phyloP scores from a whole-genome alignment of 163 green algal species.

The Smithsoniella earleae region DNA sequence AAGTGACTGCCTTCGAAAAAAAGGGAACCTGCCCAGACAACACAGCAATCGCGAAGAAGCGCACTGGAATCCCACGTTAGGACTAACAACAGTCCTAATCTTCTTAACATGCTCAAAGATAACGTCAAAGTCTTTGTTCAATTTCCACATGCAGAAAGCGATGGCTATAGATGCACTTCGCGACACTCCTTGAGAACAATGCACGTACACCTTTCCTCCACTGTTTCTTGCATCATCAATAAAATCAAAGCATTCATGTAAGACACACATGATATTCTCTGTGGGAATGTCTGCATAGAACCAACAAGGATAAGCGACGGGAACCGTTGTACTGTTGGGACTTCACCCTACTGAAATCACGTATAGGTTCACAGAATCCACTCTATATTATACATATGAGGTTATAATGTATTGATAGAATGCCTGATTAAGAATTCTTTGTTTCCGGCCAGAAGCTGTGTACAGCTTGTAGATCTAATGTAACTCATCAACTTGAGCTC shows the following conservation, averaged over 20 bases:
- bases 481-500: no score
- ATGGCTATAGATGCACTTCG: conserved; percentile 78
- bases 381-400: no score
- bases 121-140: conserved; percentile 65
- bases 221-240: conserved; percentile 52
- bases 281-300: conserved; percentile 65
- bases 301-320: no score
- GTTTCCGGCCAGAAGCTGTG: no score
- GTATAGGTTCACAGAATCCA: no score
- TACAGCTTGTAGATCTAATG: no score
- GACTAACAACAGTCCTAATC: conserved; percentile 72
- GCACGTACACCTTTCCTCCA: conserved; percentile 73
- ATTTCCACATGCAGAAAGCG: conserved; percentile 88
- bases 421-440: no score
- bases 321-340: no score
- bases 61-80: conserved; percentile 89
- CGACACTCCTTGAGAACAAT: conserved; percentile 94
- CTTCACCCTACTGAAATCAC: no score
- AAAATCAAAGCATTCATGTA: conserved; percentile 95
- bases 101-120: conserved; percentile 59
- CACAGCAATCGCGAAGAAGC: conserved; percentile 39
- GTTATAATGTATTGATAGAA: no score
- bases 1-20: no score
- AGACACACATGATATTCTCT: conserved; percentile 83
- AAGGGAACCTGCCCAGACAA: no score